Percentiles rank a stretch among this genome's conserved stretches.
These are phyloP conservation scores for Pseudotulostoma volvatum DNA, from an alignment of 495 filamentous ascomycete genomes.

Conservation along the genomic window DNA sequence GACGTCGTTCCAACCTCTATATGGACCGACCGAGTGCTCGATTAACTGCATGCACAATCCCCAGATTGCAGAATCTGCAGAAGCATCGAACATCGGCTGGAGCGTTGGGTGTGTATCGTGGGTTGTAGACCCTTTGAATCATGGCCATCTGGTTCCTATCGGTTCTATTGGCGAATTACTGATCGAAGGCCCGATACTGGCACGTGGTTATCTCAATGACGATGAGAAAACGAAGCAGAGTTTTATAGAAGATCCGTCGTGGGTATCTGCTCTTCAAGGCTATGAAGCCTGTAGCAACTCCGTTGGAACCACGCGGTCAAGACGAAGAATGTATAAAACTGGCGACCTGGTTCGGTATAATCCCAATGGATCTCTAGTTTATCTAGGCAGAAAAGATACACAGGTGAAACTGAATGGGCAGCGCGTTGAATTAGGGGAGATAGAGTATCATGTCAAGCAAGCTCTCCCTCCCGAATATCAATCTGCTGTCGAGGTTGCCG, in stretches of 20 bases:
- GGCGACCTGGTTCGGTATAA: conserved; percentile 40
- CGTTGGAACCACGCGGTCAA: background rate
- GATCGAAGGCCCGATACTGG: conserved; percentile 43
- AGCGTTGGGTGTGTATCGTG: conserved; percentile 22
- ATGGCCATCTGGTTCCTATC: conserved; percentile 36
- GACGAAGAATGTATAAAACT: conserved; percentile 23
- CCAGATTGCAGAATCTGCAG: background rate
- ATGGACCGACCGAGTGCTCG: conserved; percentile 24
- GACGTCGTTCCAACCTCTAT: conserved; percentile 15
- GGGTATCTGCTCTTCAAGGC: conserved; percentile 14
- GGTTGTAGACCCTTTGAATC: conserved; percentile 40
- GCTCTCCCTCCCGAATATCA: conserved; percentile 8
- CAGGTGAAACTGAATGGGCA: conserved; percentile 30
- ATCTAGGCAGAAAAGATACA: conserved; percentile 29
- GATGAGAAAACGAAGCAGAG: conserved; percentile 19
- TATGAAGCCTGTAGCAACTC: conserved; percentile 2
- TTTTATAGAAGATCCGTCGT: conserved; percentile 36
- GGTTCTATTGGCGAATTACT: conserved; percentile 44
- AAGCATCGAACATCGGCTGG: conserved; percentile 12
- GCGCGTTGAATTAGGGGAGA: conserved; percentile 29
- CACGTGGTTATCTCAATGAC: conserved; percentile 31
- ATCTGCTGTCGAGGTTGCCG: conserved; percentile 14
- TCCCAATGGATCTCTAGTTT: conserved; percentile 29
- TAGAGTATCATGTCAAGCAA: conserved; percentile 21
- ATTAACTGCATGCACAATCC: conserved; percentile 14